Base-by-base conservation (phyloP, 805 yeast genomes). In the Hanseniaspora valbyensis region DNA sequence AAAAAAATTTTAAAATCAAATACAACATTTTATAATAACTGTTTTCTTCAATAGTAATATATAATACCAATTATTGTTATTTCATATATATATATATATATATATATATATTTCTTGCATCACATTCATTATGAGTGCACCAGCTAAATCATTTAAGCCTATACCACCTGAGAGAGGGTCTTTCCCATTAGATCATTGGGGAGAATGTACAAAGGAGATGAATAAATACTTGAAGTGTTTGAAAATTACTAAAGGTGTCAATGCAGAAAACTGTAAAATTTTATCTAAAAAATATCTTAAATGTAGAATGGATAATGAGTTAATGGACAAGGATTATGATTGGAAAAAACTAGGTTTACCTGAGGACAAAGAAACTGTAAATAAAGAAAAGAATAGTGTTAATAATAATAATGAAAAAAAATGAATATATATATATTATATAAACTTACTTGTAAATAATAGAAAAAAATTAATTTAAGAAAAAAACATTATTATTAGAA, bases 141-240 rank as follows among this genome's bases (percentile, higher is more conserved):
- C 51, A 32, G 32, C 51, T 43, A 62, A 66, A 38, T 67, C 72
- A 38, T 73, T 82, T 71, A 71, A 78, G 13, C 95, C 96, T 9
- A 82, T 90, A 0, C 95, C 98, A 21, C 98, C 98, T 2, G 95
- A 90, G 56, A 70, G 96, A 57, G 98, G 98, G 0, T 86, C 97
- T 0, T 90, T 90, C 65, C 98, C 97, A 0, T 69, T 90, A 41
- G 98, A 90, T 61, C 98, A 90, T 61, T 80, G 76, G 53, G 75
- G 75, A 7, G 97, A 92, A 56, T 90, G 97, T 61, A 77, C 79
- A 21, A 70, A 71, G 21, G 75, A 78, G 52, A 92, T 89, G 92
- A 62, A 72, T 40, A 76, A 75, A 42, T 90, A 90, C 62, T 68
- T 90, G 55, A 68, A 77, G 42, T 90, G 98, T 66, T 68, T 90